Base-by-base conservation (phyloP, 176 grass and related monocot genomes). In the Oryza glumipatula region DNA sequence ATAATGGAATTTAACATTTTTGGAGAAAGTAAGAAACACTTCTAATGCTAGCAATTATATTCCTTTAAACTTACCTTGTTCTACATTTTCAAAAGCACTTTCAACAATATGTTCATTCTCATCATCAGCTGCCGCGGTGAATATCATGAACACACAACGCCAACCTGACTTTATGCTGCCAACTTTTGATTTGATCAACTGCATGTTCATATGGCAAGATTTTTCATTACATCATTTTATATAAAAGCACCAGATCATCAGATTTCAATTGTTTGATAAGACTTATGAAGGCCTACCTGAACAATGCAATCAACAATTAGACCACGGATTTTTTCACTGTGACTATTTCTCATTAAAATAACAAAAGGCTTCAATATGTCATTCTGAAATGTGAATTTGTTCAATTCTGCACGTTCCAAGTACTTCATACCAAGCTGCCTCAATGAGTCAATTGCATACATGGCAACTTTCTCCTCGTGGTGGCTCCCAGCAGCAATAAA, bases 401-500 rank as follows among this genome's bases (percentile, higher is more conserved):
- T 99, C 66, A 99, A 47, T 74, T 99, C 97, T 70, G 97, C 94
- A 49, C 97, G 93, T 83, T 99, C 97, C 89, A 99, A 86, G 79
- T 99, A 99, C 90, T 99, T 99, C 93, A 99, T 99, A 74, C 97
- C 94, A 88, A 99, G 97, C 72, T 99, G 97, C 44, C 94, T 99
- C 70, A 99, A 83, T 13, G 97, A 99, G 70, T 96, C 97, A 82
- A 99, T 99, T 26, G 94, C 97, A 83, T 96, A 96, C 97, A 99
- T 94, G 22, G 97, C 97, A 80, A 99, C 90, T 89, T 94, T 86
- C 81, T 99, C 97, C 8, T 99, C 97, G 19, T 88, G 90, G 86
- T 99, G 97, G 73, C 94, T 99, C 22, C 97, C 97, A 74, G 97
- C 97, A 67, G 97, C 68, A 86, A 99, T 99, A 85, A 99, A 99